Evolutionary conservation across 768 basidiomycete species (phyloP).

Genomic region (Russula foetens): DNA sequence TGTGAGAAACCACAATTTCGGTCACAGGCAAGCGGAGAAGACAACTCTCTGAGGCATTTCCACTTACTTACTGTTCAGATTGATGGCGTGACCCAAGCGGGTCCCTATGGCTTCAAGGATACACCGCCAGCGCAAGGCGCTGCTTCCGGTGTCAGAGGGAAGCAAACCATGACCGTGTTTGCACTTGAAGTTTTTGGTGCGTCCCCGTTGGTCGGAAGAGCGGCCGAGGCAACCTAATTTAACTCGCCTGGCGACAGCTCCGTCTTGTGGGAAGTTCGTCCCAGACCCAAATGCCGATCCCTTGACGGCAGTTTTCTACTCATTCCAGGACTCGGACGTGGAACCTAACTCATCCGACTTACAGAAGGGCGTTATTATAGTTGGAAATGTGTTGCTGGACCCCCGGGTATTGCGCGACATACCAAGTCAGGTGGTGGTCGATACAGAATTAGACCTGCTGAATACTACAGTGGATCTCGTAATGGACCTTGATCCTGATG

Average conservation of each 20-base stretch:
- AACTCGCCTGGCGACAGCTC: slow-evolving; percentile 20
- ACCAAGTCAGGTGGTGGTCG: slow-evolving; percentile 43
- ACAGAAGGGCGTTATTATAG: slow-evolving; percentile 45
- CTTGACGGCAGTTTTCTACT: slow-evolving; percentile 66
- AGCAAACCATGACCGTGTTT: slow-evolving; percentile 68
- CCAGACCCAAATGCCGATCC: slow-evolving; percentile 62
- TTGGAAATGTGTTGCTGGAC: slow-evolving; percentile 35
- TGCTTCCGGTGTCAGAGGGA: slow-evolving; percentile 39
- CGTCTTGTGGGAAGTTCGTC: slow-evolving; percentile 46
- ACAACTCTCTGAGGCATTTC: background rate
- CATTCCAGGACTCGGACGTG: slow-evolving; percentile 46
- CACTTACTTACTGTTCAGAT: slow-evolving; percentile 35
- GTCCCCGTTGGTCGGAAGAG: background rate
- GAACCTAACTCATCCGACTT: slow-evolving; percentile 27
- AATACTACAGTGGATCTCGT: slow-evolving; percentile 71
- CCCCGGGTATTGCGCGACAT: slow-evolving; percentile 36
- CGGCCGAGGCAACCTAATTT: background rate
- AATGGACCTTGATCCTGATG: slow-evolving; percentile 78
- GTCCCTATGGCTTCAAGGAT: slow-evolving; percentile 58
- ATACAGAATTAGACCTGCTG: slow-evolving; percentile 71
- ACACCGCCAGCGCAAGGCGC: slow-evolving; percentile 36
- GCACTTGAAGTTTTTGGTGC: slow-evolving; percentile 82
- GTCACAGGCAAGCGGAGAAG: slow-evolving; percentile 42
- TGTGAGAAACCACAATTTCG: slow-evolving; percentile 24
- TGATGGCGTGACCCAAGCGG: slow-evolving; percentile 67